Conservation (phyloP, 441 rosid genomes). For the Hura crepitans region DNA sequence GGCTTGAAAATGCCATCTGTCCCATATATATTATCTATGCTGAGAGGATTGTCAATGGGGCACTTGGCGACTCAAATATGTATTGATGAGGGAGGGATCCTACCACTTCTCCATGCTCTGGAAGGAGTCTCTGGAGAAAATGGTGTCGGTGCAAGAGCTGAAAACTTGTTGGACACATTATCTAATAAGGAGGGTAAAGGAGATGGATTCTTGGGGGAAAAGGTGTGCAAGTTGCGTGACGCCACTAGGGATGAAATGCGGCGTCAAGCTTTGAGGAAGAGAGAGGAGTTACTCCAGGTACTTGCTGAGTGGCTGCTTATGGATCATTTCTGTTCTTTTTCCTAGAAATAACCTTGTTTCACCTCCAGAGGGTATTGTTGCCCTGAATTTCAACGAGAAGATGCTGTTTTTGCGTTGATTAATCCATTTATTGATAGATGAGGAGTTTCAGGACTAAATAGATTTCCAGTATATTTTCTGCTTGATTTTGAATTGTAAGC, state of each 20-base stretch:
- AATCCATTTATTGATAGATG: neutral
- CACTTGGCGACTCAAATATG: constrained; percentile 87
- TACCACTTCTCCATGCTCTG: constrained; percentile 92
- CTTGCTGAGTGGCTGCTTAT: constrained; percentile 6
- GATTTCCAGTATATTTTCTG: neutral
- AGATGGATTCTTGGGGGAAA: constrained; percentile 91
- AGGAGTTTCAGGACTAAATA: neutral
- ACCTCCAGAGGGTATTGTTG: neutral
- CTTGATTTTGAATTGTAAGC: neutral
- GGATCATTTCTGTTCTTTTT: constrained; percentile 2
- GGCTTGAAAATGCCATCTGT: constrained; percentile 88
- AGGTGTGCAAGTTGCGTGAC: constrained; percentile 68
- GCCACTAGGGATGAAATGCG: constrained; percentile 98
- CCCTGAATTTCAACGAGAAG: neutral
- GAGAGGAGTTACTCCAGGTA: constrained; percentile 94
- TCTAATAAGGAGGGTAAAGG: constrained; percentile 93
- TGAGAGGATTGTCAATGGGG: constrained; percentile 97
- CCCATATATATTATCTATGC: constrained; percentile 89
- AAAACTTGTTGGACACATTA: constrained; percentile 91
- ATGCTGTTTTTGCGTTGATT: neutral
- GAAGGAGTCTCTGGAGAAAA: constrained; percentile 98
- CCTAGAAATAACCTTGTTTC: neutral
- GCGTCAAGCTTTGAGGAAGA: constrained; percentile 83
- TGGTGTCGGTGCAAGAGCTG: constrained; percentile 98
- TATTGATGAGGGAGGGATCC: constrained; percentile 82